phyloP scores from a whole-genome alignment of 2,329 filamentous ascomycete species.

The Fusarium tjaetaba region DNA sequence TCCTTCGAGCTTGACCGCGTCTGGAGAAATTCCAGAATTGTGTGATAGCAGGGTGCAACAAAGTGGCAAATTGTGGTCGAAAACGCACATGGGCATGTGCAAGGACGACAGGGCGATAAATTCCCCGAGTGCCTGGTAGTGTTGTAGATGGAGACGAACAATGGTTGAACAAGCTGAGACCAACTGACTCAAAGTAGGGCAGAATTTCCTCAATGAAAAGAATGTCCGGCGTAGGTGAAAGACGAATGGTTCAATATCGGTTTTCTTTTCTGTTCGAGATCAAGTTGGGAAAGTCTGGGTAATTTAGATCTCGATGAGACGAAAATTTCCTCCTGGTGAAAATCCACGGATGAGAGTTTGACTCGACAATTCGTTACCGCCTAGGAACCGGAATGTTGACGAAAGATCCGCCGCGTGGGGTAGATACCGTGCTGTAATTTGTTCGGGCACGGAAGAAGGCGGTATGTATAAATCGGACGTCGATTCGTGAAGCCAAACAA shows the following conservation, averaged over 20 bases:
- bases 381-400: conserved; percentile 36
- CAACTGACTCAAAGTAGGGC: conserved; percentile 13
- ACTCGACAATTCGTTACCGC: conserved; percentile 40
- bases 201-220: conserved; percentile 6
- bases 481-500: conserved; percentile 14
- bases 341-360: conserved; percentile 33
- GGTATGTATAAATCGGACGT: conserved; percentile 35
- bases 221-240: conserved; percentile 3
- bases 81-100: conserved; percentile 41
- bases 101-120: conserved; percentile 43
- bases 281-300: conserved; percentile 15
- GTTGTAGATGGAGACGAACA: conserved; percentile 28
- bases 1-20: conserved; percentile 38
- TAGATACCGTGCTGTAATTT: conserved; percentile 39
- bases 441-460: conserved; percentile 34
- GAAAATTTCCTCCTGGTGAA: conserved; percentile 34
- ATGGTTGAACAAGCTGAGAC: conserved; percentile 17
- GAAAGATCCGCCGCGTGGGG: conserved; percentile 42
- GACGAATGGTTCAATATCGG: conserved; percentile 6
- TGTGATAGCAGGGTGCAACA: conserved; percentile 42
- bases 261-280: conserved; percentile 30
- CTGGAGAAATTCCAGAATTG: conserved; percentile 41
- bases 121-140: conserved; percentile 34
- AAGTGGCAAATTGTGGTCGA: conserved; percentile 43
- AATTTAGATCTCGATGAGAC: conserved; percentile 37